Conservation (phyloP, 768 basidiomycete genomes). For the Vararia minispora region DNA sequence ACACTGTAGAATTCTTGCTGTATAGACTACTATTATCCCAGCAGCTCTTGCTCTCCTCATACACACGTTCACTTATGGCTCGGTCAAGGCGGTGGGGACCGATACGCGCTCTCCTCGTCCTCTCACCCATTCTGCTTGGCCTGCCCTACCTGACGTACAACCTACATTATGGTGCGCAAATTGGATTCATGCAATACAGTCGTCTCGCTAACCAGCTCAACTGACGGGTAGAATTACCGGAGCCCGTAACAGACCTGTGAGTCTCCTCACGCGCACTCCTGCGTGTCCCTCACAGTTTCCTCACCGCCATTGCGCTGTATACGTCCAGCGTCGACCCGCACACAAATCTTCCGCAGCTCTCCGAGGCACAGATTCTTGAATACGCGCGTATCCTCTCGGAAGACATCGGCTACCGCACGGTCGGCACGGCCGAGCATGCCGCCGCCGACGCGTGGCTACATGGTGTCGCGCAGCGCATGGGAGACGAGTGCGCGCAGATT, state of each 20-base stretch:
- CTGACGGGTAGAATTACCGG: constrained; percentile 9
- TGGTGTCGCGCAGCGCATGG: constrained; percentile 48
- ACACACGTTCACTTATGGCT: too few relatives aligned
- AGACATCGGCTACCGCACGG: constrained; percentile 82
- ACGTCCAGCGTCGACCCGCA: constrained; percentile 28
- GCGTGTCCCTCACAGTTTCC: neutral
- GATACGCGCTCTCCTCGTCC: constrained; percentile 37
- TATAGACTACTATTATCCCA: too few relatives aligned
- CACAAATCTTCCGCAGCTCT: constrained; percentile 57
- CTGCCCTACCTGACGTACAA: constrained; percentile 37
- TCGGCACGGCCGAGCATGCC: constrained; percentile 84
- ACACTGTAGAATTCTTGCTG: too few relatives aligned
- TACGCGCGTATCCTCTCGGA: constrained; percentile 65
- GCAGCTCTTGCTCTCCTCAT: too few relatives aligned
- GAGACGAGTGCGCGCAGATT: constrained; percentile 48
- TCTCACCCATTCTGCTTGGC: constrained; percentile 43
- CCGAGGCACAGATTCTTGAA: constrained; percentile 55
- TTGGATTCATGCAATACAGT: too few relatives aligned
- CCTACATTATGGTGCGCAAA: constrained; percentile 11
- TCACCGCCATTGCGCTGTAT: neutral
- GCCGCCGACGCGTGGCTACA: constrained; percentile 77
- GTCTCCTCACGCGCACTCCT: neutral
- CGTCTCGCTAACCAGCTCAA: too few relatives aligned
- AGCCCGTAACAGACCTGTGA: constrained; percentile 12
- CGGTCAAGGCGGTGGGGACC: constrained; percentile 53